Evolutionary conservation across 257 asterid genomes (phyloP).

Genomic region (Sherardia arvensis): DNA sequence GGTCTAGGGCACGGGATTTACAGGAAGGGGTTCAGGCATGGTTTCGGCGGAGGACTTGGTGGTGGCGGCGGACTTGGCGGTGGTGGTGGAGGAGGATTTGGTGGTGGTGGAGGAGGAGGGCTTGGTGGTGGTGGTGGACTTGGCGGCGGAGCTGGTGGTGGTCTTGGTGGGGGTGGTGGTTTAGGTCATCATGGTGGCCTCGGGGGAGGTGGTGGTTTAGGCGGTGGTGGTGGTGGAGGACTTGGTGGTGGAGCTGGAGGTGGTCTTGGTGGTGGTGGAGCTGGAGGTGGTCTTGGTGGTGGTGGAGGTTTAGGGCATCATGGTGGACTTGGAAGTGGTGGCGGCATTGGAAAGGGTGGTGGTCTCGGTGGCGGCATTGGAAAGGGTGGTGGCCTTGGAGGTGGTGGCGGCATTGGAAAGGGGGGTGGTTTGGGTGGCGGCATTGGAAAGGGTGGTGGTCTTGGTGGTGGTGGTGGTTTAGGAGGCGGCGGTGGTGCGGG

Average conservation of each 20-base stretch:
- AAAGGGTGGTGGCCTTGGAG: conserved; percentile 9
- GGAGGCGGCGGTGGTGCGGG: conserved; percentile 16
- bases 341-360: conserved; percentile 9
- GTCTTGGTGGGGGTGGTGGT: no score
- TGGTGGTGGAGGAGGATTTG: conserved; percentile 15
- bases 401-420: conserved; percentile 13
- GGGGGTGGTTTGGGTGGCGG: conserved; percentile 22
- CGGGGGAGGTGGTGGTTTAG: conserved; percentile 17
- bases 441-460: conserved; percentile 12
- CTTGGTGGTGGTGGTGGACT: conserved; percentile 14
- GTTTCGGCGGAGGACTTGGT: conserved; percentile 24
- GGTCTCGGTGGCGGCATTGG: conserved; percentile 14
- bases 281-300: conserved; percentile 15
- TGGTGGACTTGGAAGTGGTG: conserved; percentile 17
- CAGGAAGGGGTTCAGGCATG: not conserved
- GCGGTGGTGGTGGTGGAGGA: conserved; percentile 14
- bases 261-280: conserved; percentile 22
- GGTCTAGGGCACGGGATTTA: conserved; percentile 3
- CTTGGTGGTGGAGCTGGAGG: conserved; percentile 13
- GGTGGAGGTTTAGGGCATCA: conserved; percentile 12
- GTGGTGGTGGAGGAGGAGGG: conserved; percentile 13
- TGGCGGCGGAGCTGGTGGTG: no score
- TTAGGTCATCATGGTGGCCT: conserved; percentile 2
- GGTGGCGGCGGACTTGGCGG: conserved; percentile 19
- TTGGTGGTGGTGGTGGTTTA: not conserved